phyloP scores from a whole-genome alignment of 2,329 filamentous ascomycete species.

The Neocatenulostroma microsporum region DNA sequence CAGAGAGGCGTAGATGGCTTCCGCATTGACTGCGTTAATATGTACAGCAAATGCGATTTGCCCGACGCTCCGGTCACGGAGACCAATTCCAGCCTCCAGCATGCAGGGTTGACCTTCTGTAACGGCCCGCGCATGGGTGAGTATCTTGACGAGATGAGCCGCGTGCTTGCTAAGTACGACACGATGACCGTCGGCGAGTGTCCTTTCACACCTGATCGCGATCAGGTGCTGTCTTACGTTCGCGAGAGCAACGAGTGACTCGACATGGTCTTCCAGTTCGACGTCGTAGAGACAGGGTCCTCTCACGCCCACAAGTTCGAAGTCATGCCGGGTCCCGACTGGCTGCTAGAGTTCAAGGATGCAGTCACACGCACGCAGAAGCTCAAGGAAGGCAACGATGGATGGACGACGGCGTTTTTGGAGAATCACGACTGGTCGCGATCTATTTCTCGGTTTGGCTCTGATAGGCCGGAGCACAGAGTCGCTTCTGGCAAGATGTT shows the following conservation, averaged over 20 bases:
- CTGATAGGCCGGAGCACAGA: constrained; percentile 45
- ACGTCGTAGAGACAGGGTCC: constrained; percentile 44
- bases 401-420: constrained; percentile 57
- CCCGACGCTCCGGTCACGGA: constrained; percentile 19
- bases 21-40: constrained; percentile 26
- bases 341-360: constrained; percentile 18
- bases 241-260: constrained; percentile 48
- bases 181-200: constrained; percentile 47
- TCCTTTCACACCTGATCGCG: constrained; percentile 39
- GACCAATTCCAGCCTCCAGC: constrained; percentile 10
- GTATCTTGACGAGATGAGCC: constrained; percentile 40
- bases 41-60: constrained; percentile 20
- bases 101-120: constrained; percentile 12
- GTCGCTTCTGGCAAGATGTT: constrained; percentile 52
- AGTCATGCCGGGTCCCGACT: constrained; percentile 12
- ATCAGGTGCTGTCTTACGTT: constrained; percentile 45
- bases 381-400: constrained; percentile 49
- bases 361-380: constrained; percentile 14
- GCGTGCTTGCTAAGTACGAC: constrained; percentile 40
- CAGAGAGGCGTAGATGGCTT: constrained; percentile 54
- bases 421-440: constrained; percentile 53
- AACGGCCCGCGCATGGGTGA: constrained; percentile 39
- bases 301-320: constrained; percentile 17
- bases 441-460: constrained; percentile 43
- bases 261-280: constrained; percentile 67